These are phyloP conservation scores for Phaeosphaeriaceae sp. DNA, from an alignment of 2,329 filamentous ascomycete genomes.

Conservation along the genomic window DNA sequence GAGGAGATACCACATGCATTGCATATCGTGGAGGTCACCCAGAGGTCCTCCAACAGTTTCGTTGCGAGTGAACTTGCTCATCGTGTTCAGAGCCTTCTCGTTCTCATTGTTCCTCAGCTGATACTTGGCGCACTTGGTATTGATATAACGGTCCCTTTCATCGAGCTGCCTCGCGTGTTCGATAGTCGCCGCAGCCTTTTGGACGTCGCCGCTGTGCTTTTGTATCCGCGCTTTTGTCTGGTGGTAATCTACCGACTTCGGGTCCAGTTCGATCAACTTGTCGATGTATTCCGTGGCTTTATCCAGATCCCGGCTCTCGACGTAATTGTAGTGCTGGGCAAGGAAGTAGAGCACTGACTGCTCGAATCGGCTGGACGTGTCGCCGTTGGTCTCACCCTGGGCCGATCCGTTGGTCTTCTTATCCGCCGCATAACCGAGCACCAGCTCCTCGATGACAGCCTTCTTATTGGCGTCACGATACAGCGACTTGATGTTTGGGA, in stretches of 20 bases:
- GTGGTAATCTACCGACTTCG: conserved; percentile 85
- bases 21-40: conserved; percentile 94
- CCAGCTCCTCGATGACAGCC: conserved; percentile 75
- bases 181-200: conserved; percentile 86
- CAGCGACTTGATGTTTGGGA: conserved; percentile 94
- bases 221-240: conserved; percentile 95
- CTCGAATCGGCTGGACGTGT: conserved; percentile 67
- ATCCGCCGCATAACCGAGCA: conserved; percentile 76
- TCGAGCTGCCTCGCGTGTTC: conserved; percentile 85
- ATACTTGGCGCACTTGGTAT: conserved; percentile 97
- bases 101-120: conserved; percentile 92
- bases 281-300: conserved; percentile 86
- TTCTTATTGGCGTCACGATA: conserved; percentile 82
- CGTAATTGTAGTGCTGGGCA: conserved; percentile 96
- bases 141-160: conserved; percentile 93
- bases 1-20: conserved; percentile 95
- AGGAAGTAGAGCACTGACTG: conserved; percentile 90
- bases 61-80: conserved; percentile 92
- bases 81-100: conserved; percentile 82
- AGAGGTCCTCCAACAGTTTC: conserved; percentile 88
- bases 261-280: conserved; percentile 78
- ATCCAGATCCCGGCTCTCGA: conserved; percentile 79
- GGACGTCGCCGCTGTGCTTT: conserved; percentile 84
- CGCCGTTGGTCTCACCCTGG: conserved; percentile 58
- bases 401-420: conserved; percentile 60